These are phyloP conservation scores for Limnanthes douglasii DNA, from an alignment of 345 rosid genomes.

Conservation along the genomic window DNA sequence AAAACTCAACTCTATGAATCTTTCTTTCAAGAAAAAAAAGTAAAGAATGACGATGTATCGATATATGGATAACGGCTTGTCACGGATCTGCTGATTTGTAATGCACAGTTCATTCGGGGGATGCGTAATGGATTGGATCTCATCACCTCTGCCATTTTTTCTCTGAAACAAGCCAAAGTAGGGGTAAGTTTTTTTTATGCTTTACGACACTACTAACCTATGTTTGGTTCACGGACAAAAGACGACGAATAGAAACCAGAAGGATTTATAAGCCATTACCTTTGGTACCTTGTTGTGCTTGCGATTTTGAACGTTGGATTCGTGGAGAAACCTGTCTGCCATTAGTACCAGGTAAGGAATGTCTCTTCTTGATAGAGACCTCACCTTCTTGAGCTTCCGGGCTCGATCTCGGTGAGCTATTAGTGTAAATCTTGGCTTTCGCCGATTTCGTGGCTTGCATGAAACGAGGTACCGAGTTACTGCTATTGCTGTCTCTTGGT, in stretches of 20 bases:
- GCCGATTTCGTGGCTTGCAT: constrained; percentile 97
- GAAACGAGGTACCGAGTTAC: constrained; percentile 72
- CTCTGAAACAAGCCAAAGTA: constrained; percentile 30
- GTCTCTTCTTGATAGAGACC: constrained; percentile 55
- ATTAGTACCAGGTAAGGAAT: constrained; percentile 71
- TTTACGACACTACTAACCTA: too few species aligned
- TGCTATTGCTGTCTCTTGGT: constrained; percentile 57
- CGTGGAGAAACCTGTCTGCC: constrained; percentile 85
- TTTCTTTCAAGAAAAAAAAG: constrained; percentile 2
- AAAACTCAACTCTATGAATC: constrained; percentile 10
- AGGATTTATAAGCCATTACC: constrained; percentile 20
- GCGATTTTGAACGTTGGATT: constrained; percentile 51
- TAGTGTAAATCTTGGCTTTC: constrained; percentile 64
- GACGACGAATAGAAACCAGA: not conserved
- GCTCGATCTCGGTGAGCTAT: constrained; percentile 85
- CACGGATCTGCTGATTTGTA: too few species aligned
- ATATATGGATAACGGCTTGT: not conserved
- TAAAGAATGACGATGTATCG: constrained; percentile 9
- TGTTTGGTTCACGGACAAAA: too few species aligned
- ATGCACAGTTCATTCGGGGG: too few species aligned
- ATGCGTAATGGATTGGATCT: not conserved
- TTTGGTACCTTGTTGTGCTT: constrained; percentile 46
- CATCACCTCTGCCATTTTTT: constrained; percentile 83
- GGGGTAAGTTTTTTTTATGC: too few species aligned
- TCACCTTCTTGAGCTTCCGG: constrained; percentile 87